A percentile compares a stretch with the other conserved stretches of the same genome.
phyloP scores from a whole-genome alignment of 1,139 yeast genomes.

The Eremothecium cymbalariae region DNA sequence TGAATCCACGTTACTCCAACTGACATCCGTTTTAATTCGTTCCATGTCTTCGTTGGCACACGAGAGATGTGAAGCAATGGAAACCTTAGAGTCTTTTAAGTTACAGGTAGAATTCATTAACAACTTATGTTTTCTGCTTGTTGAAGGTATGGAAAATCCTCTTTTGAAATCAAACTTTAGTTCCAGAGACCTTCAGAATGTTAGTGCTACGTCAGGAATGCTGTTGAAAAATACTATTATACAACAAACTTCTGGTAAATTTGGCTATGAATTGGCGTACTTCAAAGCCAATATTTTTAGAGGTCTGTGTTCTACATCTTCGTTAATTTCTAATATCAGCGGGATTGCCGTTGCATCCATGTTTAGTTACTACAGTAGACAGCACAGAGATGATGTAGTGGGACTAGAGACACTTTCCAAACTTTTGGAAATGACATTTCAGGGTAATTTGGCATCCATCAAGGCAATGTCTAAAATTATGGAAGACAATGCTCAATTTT shows the following conservation, averaged over 20 bases:
- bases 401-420: conserved; percentile 65
- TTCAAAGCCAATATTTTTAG: conserved; percentile 54
- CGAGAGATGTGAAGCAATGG: conserved; percentile 53
- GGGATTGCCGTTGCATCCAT: conserved; percentile 86
- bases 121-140: conserved; percentile 63
- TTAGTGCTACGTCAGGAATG: conserved; percentile 85
- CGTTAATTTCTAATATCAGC: conserved; percentile 71
- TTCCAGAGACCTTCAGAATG: conserved; percentile 34
- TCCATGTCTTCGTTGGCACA: conserved; percentile 52
- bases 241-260: conserved; percentile 27
- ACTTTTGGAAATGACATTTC: conserved; percentile 50
- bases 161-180: conserved; percentile 29
- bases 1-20: conserved; percentile 50
- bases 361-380: conserved; percentile 40
- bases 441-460: conserved; percentile 66
- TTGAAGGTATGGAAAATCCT: conserved; percentile 41
- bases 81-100: conserved; percentile 61
- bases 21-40: conserved; percentile 54
- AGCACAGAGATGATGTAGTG: conserved; percentile 34
- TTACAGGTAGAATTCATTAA: conserved; percentile 68
- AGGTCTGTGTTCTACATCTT: conserved; percentile 50
- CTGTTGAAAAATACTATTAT: conserved; percentile 67
- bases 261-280: conserved; percentile 33
- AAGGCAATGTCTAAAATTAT: conserved; percentile 78
- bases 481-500: conserved; percentile 51